phyloP scores from a whole-genome alignment of 1,139 yeast genomes.

The Hyphopichia fennica region DNA sequence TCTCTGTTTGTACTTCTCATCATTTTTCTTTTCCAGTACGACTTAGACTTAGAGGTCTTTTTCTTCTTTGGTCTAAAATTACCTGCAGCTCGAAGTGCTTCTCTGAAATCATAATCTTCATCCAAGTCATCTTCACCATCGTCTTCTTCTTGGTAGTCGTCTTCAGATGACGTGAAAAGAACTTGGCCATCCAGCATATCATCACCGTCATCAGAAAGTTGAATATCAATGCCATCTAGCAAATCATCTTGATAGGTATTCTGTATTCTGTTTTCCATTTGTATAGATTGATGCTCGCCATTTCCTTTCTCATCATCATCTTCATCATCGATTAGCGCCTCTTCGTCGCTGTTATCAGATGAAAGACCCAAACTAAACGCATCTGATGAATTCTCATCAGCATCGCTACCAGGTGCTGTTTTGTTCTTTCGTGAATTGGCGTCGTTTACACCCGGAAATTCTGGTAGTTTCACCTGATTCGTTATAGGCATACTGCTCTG shows the following conservation, averaged over 20 bases:
- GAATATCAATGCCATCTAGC: neutral
- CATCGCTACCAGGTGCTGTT: neutral
- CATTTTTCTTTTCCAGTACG: constrained; percentile 33
- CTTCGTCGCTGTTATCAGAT: neutral
- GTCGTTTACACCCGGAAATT: neutral
- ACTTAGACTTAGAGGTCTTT: constrained; percentile 29
- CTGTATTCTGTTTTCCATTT: no score
- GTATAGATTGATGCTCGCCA: no score
- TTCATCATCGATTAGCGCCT: neutral
- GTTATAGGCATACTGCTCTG: neutral
- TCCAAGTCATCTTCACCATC: constrained; percentile 39
- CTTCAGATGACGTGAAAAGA: constrained; percentile 18
- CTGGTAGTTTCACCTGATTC: neutral
- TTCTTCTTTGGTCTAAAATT: constrained; percentile 40
- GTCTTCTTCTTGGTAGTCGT: constrained; percentile 22
- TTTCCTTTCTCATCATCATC: neutral
- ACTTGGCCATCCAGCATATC: neutral
- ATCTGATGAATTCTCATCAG: neutral
- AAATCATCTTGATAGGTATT: neutral
- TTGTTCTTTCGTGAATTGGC: neutral
- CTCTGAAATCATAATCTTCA: constrained; percentile 52
- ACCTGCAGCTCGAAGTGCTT: constrained; percentile 63
- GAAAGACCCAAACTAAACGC: neutral
- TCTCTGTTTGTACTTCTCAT: constrained; percentile 42
- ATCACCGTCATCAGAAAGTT: neutral